Evolutionary conservation across 768 basidiomycete genomes (phyloP), one percentile per base, ranked within the genome.

Genomic region (Russula earlei): DNA sequence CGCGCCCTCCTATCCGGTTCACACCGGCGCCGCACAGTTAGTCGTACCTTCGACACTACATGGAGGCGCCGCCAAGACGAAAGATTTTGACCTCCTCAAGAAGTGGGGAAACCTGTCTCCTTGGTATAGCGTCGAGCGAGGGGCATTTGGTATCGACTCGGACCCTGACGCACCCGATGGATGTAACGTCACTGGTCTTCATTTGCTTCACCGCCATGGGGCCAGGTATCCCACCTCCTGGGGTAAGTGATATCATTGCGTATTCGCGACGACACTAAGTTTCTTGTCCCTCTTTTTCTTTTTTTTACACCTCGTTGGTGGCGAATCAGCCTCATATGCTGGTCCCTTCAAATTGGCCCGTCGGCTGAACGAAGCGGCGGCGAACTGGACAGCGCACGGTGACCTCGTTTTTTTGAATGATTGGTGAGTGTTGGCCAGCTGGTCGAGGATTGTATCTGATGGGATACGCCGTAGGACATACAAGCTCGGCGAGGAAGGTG

Each of bases 61-160:
- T 51, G 24, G 58, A 54, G 33, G 48, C 40, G 42, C 47, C 40
- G 42, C 47, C 55, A 25, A 63, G 58, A 44, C 58, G 60, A 59
- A 67, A 9, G 66, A 72, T 10, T 91, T 88, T 61, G 79, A 85
- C 64, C 63, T 91, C 42, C 81, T 91, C 69, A 79, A 75, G 66
- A 77, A 80, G 41, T 92, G 90, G 90, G 90, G 90, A 1, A 91
- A 91, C 64, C 67, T 90, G 40, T 84, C 85, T 1, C 90, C 90
- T 11, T 92, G 90, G 90, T 91, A 84, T 67, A 87, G 84, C 60
- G 82, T 88, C 19, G 73, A 74, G 17, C 73, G 71, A 41, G 77
- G 74, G 12, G 72, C 78, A 1, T 92, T 90, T 69, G 89, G 90
- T 0, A 60, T 91, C 10, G 78, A 90, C 61, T 84, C 87, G 0